Base-by-base conservation (phyloP, 768 basidiomycete species). In the Kockovaella imperatae region DNA sequence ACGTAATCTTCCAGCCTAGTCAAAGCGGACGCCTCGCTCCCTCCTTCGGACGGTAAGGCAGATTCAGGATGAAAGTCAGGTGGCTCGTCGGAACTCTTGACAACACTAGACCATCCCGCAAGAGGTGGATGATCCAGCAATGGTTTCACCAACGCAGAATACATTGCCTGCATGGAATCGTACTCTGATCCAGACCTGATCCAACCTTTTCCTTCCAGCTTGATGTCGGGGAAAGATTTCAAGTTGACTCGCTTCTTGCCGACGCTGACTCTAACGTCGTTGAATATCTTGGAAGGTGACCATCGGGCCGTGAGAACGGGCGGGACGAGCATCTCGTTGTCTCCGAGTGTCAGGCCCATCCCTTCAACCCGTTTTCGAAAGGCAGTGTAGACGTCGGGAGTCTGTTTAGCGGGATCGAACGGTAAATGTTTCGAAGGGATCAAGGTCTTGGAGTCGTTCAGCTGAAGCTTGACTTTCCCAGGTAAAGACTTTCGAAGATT, bases 301-400 rank as follows among this genome's bases (percentile, higher is more conserved):
- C 35, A 52, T 17, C 34, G 38, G 14, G 58, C 45, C 10, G 62
- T 59, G 20, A 52, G 21, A 3, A 72, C 50, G 0, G 68, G 68
- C 7, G 62, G 42, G 8, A 70, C 62, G n/a, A 74, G 56, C 64
- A 74, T 71, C 10, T 55, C 50, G 5, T 29, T 39, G 13, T 63
- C 59, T 0, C 64, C 67, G n/a, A 62, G 24, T 1, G 31, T 39
- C 23, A 65, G 28, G 2, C 62, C 62, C 8, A 74, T 56, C 0
- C 64, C 70, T 53, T 75, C 75, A 28, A 74, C 71, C 21, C 62
- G 60, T 55, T 73, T 74, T 28, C 75, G 59, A 54, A 75, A 76
- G 3, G 57, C 56, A 0, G 75, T 75, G 47, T 74, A 76, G 40
- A 75, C 70, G 56, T 74, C 71, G 4, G 73, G 74, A 4, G 68